phyloP scores from a whole-genome alignment of 2,329 filamentous ascomycete species.

The Hirsutella minnesotensis region DNA sequence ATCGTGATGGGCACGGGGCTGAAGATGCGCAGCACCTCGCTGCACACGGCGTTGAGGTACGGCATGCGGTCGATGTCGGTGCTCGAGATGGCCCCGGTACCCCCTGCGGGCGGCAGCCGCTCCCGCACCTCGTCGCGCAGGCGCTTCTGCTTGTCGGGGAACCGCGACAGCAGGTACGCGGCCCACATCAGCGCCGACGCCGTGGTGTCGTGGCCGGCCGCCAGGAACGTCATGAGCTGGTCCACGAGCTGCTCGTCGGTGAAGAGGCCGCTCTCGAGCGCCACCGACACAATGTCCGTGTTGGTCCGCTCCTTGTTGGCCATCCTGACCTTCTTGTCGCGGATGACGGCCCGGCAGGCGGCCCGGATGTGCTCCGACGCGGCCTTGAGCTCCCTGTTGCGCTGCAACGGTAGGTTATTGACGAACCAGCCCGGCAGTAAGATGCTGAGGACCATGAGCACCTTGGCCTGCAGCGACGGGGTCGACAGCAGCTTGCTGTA shows the following conservation, averaged over 20 bases:
- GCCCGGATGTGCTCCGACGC: conserved; percentile 49
- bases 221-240: conserved; percentile 84
- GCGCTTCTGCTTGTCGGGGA: conserved; percentile 52
- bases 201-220: conserved; percentile 72
- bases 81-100: conserved; percentile 25
- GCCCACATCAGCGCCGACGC: conserved; percentile 67
- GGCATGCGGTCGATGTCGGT: conserved; percentile 58
- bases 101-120: conserved; percentile 39
- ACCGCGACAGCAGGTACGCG: conserved; percentile 53
- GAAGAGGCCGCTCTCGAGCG: conserved; percentile 64
- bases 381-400: conserved; percentile 51
- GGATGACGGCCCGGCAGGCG: conserved; percentile 57
- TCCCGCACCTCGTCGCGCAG: conserved; percentile 58
- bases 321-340: conserved; percentile 50
- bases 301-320: conserved; percentile 36
- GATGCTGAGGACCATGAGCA: conserved; percentile 46
- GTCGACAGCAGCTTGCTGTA: conserved; percentile 43
- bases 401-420: conserved; percentile 51
- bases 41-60: conserved; percentile 70
- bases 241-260: conserved; percentile 70
- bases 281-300: conserved; percentile 70
- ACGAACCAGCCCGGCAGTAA: conserved; percentile 54
- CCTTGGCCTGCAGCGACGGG: conserved; percentile 36
- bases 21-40: conserved; percentile 63
- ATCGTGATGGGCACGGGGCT: conserved; percentile 60